A percentile compares a stretch with the other conserved stretches of the same genome.
Conservation (phyloP, 371 early-diverging fungal genomes). For the Rhizopus sp. region DNA sequence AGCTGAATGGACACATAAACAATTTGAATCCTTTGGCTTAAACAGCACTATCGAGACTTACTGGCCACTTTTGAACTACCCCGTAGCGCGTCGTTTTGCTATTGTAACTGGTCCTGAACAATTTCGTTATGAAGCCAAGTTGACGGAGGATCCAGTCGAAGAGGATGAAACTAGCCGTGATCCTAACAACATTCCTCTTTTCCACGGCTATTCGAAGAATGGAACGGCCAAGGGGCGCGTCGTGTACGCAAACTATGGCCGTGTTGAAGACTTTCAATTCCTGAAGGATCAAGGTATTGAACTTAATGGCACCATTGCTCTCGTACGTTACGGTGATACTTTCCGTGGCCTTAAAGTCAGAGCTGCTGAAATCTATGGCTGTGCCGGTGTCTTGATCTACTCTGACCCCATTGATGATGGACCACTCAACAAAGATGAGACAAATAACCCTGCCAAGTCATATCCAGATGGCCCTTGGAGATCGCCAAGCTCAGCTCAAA, state of each 20-base stretch:
- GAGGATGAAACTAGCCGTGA: constrained; percentile 48
- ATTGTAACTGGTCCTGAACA: constrained; percentile 56
- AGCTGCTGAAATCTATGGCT: constrained; percentile 63
- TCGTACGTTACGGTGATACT: constrained; percentile 63
- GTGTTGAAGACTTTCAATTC: constrained; percentile 59
- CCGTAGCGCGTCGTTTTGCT: constrained; percentile 55
- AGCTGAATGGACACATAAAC: constrained; percentile 61
- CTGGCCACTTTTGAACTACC: constrained; percentile 63
- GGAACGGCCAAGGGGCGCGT: constrained; percentile 64
- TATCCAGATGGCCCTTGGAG: constrained; percentile 75
- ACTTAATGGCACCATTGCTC: constrained; percentile 57
- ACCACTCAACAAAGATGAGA: constrained; percentile 27
- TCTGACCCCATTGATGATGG: constrained; percentile 69
- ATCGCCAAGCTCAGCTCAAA: constrained; percentile 58
- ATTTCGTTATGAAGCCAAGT: constrained; percentile 52
- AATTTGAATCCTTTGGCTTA: constrained; percentile 57
- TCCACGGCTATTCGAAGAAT: constrained; percentile 65
- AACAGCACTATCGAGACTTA: constrained; percentile 62
- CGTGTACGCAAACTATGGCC: constrained; percentile 73
- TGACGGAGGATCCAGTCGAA: constrained; percentile 62
- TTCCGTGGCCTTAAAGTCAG: constrained; percentile 67
- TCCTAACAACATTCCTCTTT: constrained; percentile 55
- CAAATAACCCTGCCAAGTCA: constrained; percentile 32
- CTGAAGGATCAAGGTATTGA: constrained; percentile 52
- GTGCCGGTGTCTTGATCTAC: constrained; percentile 63